These are phyloP conservation scores for Spathaspora sp. DNA, from an alignment of 805 yeast genomes.

Conservation along the genomic window DNA sequence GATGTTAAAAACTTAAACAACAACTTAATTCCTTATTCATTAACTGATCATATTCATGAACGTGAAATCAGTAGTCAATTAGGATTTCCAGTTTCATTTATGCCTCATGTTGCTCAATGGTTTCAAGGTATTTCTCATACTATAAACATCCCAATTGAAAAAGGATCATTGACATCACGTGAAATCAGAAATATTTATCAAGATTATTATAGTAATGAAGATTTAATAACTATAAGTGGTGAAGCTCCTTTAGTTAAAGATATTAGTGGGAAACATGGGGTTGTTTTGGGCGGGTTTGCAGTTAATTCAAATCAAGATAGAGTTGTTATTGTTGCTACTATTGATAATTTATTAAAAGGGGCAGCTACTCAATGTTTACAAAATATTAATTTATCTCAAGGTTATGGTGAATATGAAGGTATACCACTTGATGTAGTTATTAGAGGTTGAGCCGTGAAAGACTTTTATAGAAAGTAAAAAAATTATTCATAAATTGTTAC, in stretches of 20 bases:
- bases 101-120: conserved; percentile 99
- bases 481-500: background rate
- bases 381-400: conserved; percentile 85
- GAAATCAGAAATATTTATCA: conserved; percentile 83
- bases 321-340: conserved; percentile 91
- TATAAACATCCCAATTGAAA: conserved; percentile 79
- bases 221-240: conserved; percentile 78
- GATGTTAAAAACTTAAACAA: conserved; percentile 70
- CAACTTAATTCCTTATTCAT: conserved; percentile 90
- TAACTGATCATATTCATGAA: conserved; percentile 97
- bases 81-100: conserved; percentile 78
- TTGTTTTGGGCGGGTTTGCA: conserved; percentile 92
- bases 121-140: conserved; percentile 97
- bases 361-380: conserved; percentile 99
- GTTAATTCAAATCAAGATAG: conserved; percentile 85
- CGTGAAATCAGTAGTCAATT: conserved; percentile 82
- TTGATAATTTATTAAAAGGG: conserved; percentile 94
- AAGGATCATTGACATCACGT: conserved; percentile 64
- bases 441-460: conserved; percentile 32
- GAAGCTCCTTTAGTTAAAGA: conserved; percentile 93
- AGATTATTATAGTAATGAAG: conserved; percentile 84
- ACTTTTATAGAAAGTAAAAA: background rate
- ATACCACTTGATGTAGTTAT: conserved; percentile 71
- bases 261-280: conserved; percentile 91
- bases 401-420: conserved; percentile 92